Base-by-base conservation (phyloP, 225 moss, liverwort and hornwort species). In the Climacium dendroides region DNA sequence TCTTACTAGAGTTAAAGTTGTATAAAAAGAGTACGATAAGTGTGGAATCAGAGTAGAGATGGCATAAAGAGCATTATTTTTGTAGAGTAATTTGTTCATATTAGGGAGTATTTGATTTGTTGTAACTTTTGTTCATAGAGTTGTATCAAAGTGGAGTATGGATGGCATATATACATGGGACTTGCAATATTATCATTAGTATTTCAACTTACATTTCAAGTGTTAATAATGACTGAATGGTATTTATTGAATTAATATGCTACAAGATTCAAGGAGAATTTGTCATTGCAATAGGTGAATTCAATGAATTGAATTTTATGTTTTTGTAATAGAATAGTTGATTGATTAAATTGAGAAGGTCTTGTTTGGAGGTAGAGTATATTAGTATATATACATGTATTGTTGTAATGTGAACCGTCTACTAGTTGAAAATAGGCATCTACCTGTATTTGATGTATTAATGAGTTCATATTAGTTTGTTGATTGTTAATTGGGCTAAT, bases 251-350 rank as follows among this genome's bases (percentile, higher is more conserved):
- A 1, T 0, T 74, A 50, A 20, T 47, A 34, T 74, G 32, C 50
- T 4, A 74, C 0, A 50, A 34, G 5, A 1, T 32, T 32, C 0
- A 32, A 0, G 1, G 1, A 20, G 0, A 32, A 32, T 19, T 4
- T 74, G 3, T 32, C 26, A 74, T 30, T 48, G 30, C 2, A 30
- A 48, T 73, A 48, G 10, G 28, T 10, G 6, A 72, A 74, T 48
- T 47, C 4, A 4, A 74, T 74, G 48, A 19, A 32, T 48, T 74
- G 48, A 32, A 32, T 48, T 19, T 48, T 19, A 48, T 74, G 1
- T 48, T n/a, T n/a, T 48, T 74, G 19, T 48, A 2, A 18, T 30
- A 11, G 11, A 2, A 0, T 11, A 30, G 10, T 48, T 74, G 48
- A 4, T 19, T 3, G 7, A 48, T 30, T 19, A 47, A 3, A 47